Percentiles rank a stretch among this genome's conserved stretches.
Conservation (phyloP, 768 basidiomycete species). For the Cystofilobasidium bisporidii region DNA sequence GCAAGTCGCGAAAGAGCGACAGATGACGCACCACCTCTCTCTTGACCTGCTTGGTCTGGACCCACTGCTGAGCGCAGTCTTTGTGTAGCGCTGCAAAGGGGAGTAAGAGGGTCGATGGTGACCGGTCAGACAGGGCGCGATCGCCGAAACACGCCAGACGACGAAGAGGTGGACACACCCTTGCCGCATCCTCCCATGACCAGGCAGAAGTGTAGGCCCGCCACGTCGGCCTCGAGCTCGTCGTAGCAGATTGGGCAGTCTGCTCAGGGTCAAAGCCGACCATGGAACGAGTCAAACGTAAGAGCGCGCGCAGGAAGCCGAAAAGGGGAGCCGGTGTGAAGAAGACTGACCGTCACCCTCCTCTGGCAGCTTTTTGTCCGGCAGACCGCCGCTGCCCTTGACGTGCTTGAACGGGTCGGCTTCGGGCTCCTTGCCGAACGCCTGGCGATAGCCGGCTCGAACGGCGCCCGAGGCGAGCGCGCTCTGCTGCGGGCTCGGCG, state of each 20-base stretch:
- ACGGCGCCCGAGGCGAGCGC: neutral
- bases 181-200: slow-evolving; percentile 11
- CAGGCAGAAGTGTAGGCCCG: slow-evolving; percentile 4
- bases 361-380: slow-evolving; percentile 15
- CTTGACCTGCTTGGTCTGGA: neutral
- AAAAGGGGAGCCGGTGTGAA: too few relatives aligned
- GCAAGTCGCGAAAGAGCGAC: neutral
- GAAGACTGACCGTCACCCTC: slow-evolving; percentile 21
- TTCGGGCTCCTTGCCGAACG: slow-evolving; percentile 2
- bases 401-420: slow-evolving; percentile 6
- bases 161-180: neutral
- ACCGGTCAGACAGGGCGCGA: too few relatives aligned
- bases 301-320: too few relatives aligned
- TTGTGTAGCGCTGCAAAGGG: slow-evolving; percentile 3
- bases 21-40: slow-evolving; percentile 5
- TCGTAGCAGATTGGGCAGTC: slow-evolving; percentile 25
- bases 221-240: neutral
- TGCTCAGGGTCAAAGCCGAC: neutral
- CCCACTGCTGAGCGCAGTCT: slow-evolving; percentile 16
- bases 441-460: slow-evolving; percentile 1
- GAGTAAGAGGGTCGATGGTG: neutral
- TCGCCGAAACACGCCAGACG: too few relatives aligned
- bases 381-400: slow-evolving; percentile 4
- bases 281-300: neutral
- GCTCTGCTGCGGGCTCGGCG: slow-evolving; percentile 4